Base-by-base conservation (phyloP, 2,329 filamentous ascomycete genomes). In the Fusarium abutilonis region DNA sequence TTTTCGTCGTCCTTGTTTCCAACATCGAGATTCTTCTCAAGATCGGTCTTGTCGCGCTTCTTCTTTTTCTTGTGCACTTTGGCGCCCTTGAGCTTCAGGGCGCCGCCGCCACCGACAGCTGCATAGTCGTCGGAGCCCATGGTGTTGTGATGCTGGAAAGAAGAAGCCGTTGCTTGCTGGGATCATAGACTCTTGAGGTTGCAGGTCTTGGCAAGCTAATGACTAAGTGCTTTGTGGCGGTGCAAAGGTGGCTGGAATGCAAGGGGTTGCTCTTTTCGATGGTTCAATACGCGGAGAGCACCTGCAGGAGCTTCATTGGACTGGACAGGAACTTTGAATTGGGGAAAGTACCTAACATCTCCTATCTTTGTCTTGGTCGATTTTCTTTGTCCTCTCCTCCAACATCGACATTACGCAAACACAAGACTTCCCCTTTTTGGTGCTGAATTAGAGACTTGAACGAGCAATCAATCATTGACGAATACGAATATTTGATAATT, bases 31-130 rank as follows among this genome's bases (percentile, higher is more conserved):
- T 78, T 79, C 70, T 79, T 83, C 53, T 83, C 82, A 28, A 84
- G 75, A 32, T 79, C 78, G 46, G 71, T 72, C 65, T 77, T 76
- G 66, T 78, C 78, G 63, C 79, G 76, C 76, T 88, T 90, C 74
- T 87, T 89, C 71, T 89, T 87, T 64, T 86, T 79, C 71, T 85
- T 88, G 61, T 83, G 75, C 28, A 86, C 79, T 70, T 87, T 88
- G 60, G 81, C 84, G 71, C 93, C 92, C 79, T 97, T 97, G 58
- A 97, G 84, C 74, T 92, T 94, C 31, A 97, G 85, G 60, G 89
- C 89, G 69, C 92, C 92, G 70, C 89, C 86, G 55, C 86, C 83
- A 59, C 84, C 83, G 53, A 81, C 77, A 61, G 86, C 79, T 43
- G 83, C 77, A 79, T 96, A 96, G 68, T 96, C 91, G 75, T 91